phyloP scores from a whole-genome alignment of 1,284 basidiomycete genomes.

The Acaromyces ingoldii region DNA sequence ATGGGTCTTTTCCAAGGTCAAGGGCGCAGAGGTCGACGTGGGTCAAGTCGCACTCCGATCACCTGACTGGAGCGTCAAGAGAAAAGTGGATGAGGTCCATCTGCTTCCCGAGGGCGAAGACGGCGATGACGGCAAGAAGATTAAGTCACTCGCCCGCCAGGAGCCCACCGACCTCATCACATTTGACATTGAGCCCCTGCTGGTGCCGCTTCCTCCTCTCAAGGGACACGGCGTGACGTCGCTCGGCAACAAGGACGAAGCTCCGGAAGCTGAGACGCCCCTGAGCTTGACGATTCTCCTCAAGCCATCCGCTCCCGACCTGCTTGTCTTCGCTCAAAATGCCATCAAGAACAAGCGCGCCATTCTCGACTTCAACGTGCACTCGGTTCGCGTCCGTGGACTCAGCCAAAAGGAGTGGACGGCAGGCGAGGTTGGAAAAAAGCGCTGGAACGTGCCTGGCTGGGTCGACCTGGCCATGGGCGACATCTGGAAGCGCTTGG shows the following conservation, averaged over 20 bases:
- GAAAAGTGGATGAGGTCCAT: conserved; percentile 9
- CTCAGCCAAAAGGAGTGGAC: conserved; percentile 27
- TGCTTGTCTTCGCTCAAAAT: conserved; percentile 29
- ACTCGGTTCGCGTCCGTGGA: conserved; percentile 29
- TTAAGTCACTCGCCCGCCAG: not conserved
- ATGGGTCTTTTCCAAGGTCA: conserved; percentile 39
- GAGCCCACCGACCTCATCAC: conserved; percentile 30
- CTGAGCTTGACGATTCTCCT: conserved; percentile 38
- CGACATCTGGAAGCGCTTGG: conserved; percentile 25
- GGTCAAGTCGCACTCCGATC: conserved; percentile 31
- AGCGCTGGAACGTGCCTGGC: conserved; percentile 30
- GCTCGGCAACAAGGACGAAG: not conserved
- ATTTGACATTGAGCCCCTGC: conserved; percentile 40
- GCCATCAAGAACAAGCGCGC: conserved; percentile 27
- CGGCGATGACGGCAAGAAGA: conserved; percentile 3
- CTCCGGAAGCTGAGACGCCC: conserved; percentile 11
- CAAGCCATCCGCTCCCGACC: conserved; percentile 36
- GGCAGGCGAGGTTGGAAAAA: conserved; percentile 18
- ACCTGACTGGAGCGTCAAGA: conserved; percentile 16
- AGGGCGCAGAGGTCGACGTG: conserved; percentile 35
- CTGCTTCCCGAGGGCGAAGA: conserved; percentile 7
- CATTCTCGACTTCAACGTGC: conserved; percentile 38
- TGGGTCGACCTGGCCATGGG: conserved; percentile 27
- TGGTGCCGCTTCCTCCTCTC: conserved; percentile 34
- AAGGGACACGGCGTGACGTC: conserved; percentile 20